Conservation (phyloP, 176 grass and related monocot genomes). For the Aegilops longissima region DNA sequence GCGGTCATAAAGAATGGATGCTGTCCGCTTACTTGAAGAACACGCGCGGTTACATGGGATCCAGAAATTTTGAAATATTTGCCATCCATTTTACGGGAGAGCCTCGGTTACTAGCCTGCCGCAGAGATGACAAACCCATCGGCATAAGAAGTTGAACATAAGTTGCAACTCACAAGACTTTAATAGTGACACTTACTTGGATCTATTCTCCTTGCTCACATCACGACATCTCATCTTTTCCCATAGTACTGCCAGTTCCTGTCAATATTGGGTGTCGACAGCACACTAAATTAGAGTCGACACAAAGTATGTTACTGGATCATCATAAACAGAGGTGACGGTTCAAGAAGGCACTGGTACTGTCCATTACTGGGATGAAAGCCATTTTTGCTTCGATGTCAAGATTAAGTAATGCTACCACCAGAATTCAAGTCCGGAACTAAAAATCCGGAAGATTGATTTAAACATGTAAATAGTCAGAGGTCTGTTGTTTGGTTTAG, state of each 20-base stretch:
- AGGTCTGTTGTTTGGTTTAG: not conserved
- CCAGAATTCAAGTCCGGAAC: not conserved
- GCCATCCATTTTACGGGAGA: slow-evolving; percentile 74
- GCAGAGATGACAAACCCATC: slow-evolving; percentile 18
- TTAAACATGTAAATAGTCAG: too few species aligned
- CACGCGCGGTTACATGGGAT: slow-evolving; percentile 76
- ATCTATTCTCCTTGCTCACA: slow-evolving; percentile 65
- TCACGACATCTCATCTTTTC: slow-evolving; percentile 86
- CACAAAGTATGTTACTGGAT: not conserved
- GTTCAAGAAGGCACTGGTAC: not conserved
- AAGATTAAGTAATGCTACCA: not conserved
- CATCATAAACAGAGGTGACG: not conserved
- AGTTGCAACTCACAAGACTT: not conserved
- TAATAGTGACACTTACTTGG: slow-evolving; percentile 53
- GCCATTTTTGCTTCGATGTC: not conserved
- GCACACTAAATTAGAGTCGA: not conserved
- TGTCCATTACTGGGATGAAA: not conserved
- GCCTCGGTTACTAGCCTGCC: slow-evolving; percentile 73
- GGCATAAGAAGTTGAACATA: not conserved
- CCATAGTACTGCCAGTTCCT: slow-evolving; percentile 85
- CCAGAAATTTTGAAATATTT: slow-evolving; percentile 79
- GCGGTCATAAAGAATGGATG: not conserved
- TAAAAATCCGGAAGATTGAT: not conserved
- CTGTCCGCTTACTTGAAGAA: slow-evolving; percentile 75
- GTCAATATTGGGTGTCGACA: not conserved